phyloP scores from a whole-genome alignment of 2,329 filamentous ascomycete species.

The Diplodia sapinea region DNA sequence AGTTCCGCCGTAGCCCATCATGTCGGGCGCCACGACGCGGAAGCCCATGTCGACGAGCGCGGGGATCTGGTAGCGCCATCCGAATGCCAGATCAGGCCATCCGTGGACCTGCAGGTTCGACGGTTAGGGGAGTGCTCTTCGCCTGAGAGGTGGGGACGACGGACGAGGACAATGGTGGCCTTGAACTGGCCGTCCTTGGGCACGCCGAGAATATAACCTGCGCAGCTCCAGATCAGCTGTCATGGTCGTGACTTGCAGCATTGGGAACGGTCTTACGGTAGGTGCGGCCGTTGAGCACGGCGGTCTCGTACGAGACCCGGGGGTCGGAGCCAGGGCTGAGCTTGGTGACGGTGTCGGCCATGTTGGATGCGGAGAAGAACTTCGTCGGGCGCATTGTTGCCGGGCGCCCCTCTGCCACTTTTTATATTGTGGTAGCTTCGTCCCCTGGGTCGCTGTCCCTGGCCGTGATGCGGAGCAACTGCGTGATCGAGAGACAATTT shows the following conservation, averaged over 20 bases:
- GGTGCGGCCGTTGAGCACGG: constrained; percentile 69
- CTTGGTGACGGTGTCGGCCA: constrained; percentile 61
- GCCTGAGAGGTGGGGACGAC: constrained; percentile 10
- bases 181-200: constrained; percentile 53
- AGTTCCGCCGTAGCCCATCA: constrained; percentile 84
- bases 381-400: not conserved
- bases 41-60: constrained; percentile 72
- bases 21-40: constrained; percentile 82
- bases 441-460: not conserved
- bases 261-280: constrained; percentile 59
- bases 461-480: constrained; percentile 4
- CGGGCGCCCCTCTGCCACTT: not conserved
- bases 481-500: constrained; percentile 11
- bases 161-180: constrained; percentile 62
- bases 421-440: not conserved
- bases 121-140: not conserved
- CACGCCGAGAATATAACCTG: constrained; percentile 59
- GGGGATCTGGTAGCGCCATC: constrained; percentile 91
- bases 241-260: not conserved
- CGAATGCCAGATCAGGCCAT: constrained; percentile 81
- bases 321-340: constrained; percentile 68
- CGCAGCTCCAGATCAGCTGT: not conserved
- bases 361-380: constrained; percentile 40
- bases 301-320: constrained; percentile 68
- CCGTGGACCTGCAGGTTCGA: constrained; percentile 65